Percentiles rank a stretch among this genome's conserved stretches.
These are phyloP conservation scores for Starmera dryadoides DNA, from an alignment of 805 yeast species.

Conservation along the genomic window DNA sequence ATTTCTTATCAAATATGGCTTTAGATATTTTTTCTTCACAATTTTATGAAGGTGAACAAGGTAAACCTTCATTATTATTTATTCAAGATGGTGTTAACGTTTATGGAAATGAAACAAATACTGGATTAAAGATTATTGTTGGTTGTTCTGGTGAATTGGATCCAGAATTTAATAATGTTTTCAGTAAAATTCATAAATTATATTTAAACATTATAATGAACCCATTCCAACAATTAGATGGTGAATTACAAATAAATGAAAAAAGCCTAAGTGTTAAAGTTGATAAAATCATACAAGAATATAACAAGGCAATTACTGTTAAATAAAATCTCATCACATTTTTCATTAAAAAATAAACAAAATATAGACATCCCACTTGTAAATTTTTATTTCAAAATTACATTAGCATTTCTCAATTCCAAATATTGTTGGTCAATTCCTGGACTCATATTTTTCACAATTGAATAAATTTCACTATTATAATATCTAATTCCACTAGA, in stretches of 20 bases:
- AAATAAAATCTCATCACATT: background rate
- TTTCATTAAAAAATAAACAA: background rate
- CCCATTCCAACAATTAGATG: slow-evolving; percentile 42
- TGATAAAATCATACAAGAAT: slow-evolving; percentile 4
- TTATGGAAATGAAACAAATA: slow-evolving; percentile 62
- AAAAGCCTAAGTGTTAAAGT: slow-evolving; percentile 9
- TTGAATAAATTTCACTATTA: slow-evolving; percentile 75
- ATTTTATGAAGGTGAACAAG: slow-evolving; percentile 31
- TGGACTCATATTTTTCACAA: slow-evolving; percentile 72
- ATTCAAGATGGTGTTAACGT: slow-evolving; percentile 62
- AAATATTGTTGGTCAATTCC: slow-evolving; percentile 93
- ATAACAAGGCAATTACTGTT: slow-evolving; percentile 1
- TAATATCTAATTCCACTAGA: slow-evolving; percentile 70
- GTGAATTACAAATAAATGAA: slow-evolving; percentile 19
- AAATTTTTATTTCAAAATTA: slow-evolving; percentile 51
- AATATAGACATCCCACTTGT: too few species aligned
- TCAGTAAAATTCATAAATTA: slow-evolving; percentile 41
- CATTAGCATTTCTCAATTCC: slow-evolving; percentile 82
- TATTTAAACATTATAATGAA: slow-evolving; percentile 53
- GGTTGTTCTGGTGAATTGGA: slow-evolving; percentile 37
- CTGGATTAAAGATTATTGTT: slow-evolving; percentile 58
- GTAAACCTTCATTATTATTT: slow-evolving; percentile 38
- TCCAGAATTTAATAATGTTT: slow-evolving; percentile 16
- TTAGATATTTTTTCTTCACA: slow-evolving; percentile 58
- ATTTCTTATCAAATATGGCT: slow-evolving; percentile 71